Evolutionary conservation across 768 basidiomycete species (phyloP).

Genomic region (Punctularia strigosozonata): DNA sequence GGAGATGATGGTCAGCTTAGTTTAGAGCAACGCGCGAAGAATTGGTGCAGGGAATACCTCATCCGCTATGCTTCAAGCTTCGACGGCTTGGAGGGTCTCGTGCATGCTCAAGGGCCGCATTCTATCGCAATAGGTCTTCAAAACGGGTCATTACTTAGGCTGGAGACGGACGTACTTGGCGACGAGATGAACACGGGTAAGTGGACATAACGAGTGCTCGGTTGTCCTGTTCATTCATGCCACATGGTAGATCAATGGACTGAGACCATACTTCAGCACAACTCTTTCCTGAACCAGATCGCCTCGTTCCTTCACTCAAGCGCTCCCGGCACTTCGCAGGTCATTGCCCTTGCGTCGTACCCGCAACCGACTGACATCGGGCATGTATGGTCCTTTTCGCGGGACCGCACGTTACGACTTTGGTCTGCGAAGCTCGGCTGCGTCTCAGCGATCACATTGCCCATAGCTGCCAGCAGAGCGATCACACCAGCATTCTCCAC

Average conservation of each 20-base stretch:
- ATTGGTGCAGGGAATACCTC: conserved; percentile 59
- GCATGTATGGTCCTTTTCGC: conserved; percentile 75
- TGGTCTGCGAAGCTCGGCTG: conserved; percentile 77
- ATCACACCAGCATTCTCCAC: conserved; percentile 16
- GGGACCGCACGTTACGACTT: conserved; percentile 72
- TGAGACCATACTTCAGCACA: conserved; percentile 52
- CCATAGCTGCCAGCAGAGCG: conserved; percentile 19
- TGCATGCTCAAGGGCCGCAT: conserved; percentile 56
- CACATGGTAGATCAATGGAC: conserved; percentile 57
- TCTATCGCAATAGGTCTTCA: conserved; percentile 50
- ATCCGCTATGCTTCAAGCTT: conserved; percentile 48
- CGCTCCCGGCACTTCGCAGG: conserved; percentile 38
- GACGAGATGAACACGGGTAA: conserved; percentile 47
- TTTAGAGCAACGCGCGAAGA: conserved; percentile 37
- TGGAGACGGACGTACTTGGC: conserved; percentile 52
- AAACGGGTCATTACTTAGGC: conserved; percentile 53
- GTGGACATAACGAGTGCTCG: conserved; percentile 11
- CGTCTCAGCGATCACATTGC: conserved; percentile 46
- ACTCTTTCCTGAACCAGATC: conserved; percentile 54
- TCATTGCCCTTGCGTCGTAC: conserved; percentile 61
- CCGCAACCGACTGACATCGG: conserved; percentile 67
- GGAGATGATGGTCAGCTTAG: conserved; percentile 41
- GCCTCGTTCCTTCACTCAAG: conserved; percentile 52
- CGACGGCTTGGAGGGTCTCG: conserved; percentile 25
- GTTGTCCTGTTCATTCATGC: neutral